phyloP scores from a whole-genome alignment of 371 early-diverging fungal species.

The Haplosporangium sp. region DNA sequence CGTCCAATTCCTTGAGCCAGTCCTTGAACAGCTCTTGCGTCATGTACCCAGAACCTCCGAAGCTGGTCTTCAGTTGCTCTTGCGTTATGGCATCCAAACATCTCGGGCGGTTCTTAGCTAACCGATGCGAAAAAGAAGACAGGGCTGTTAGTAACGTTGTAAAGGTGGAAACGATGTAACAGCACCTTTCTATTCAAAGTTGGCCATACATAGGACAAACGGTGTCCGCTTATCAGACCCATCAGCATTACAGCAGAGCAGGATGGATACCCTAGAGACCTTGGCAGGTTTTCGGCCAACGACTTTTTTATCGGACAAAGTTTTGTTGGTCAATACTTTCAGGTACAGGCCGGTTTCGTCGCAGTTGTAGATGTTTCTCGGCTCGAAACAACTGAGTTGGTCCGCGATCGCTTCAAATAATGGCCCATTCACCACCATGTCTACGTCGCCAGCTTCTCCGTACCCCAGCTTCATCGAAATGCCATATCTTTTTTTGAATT shows the following conservation, averaged over 20 bases:
- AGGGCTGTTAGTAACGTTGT: too few species aligned
- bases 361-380: constrained; percentile 6
- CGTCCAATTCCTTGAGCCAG: neutral
- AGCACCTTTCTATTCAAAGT: too few species aligned
- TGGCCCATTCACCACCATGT: neutral
- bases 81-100: neutral
- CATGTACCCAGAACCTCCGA: constrained; percentile 3
- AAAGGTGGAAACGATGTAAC: too few species aligned
- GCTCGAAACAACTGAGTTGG: neutral
- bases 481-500: neutral
- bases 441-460: constrained; percentile 2
- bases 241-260: constrained; percentile 5
- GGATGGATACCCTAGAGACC: constrained; percentile 2
- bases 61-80: neutral
- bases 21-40: neutral
- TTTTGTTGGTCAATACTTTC: neutral
- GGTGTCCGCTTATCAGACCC: constrained; percentile 4
- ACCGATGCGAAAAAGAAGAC: neutral
- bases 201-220: constrained; percentile 7
- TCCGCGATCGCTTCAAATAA: neutral
- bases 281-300: neutral
- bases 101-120: neutral
- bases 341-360: constrained; percentile 11
- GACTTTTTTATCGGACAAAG: neutral
- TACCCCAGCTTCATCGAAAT: constrained; percentile 1